Evolutionary conservation across 495 filamentous ascomycete genomes (phyloP).

Genomic region (Oidiodendron maius): DNA sequence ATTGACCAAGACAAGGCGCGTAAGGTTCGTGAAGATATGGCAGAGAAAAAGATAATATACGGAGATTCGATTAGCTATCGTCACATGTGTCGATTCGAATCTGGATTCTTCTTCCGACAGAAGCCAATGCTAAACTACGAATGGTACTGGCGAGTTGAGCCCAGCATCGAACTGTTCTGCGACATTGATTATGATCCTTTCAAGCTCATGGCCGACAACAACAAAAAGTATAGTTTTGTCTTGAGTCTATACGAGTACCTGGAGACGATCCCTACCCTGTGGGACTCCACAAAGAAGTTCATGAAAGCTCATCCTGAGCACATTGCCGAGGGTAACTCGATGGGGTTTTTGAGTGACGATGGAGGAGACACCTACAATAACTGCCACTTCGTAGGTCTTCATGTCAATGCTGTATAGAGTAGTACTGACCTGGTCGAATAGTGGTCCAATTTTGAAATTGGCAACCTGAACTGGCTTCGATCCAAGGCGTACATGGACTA

Average conservation of each 20-base stretch:
- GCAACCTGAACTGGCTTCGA: slow-evolving; percentile 76
- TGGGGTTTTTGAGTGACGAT: slow-evolving; percentile 89
- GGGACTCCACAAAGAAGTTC: slow-evolving; percentile 89
- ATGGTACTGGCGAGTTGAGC: slow-evolving; percentile 91
- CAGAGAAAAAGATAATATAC: slow-evolving; percentile 81
- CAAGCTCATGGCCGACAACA: slow-evolving; percentile 79
- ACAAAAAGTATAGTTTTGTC: slow-evolving; percentile 88
- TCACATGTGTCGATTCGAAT: slow-evolving; percentile 93
- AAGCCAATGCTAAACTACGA: slow-evolving; percentile 77
- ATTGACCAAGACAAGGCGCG: slow-evolving; percentile 82
- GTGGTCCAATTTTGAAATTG: slow-evolving; percentile 94
- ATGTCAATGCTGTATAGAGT: not conserved
- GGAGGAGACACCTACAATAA: slow-evolving; percentile 86
- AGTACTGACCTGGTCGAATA: slow-evolving; percentile 22
- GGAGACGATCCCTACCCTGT: slow-evolving; percentile 92
- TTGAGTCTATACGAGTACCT: slow-evolving; percentile 90
- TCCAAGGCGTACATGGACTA: slow-evolving; percentile 75
- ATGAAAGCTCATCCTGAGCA: slow-evolving; percentile 85
- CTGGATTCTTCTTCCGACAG: slow-evolving; percentile 89
- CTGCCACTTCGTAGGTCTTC: slow-evolving; percentile 81
- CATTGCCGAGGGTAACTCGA: slow-evolving; percentile 74
- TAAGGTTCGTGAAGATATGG: slow-evolving; percentile 80
- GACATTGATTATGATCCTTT: slow-evolving; percentile 82
- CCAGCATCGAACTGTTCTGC: slow-evolving; percentile 81
- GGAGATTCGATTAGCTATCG: slow-evolving; percentile 89